Percentiles rank a stretch among this genome's conserved stretches.
Conservation (phyloP, 2,329 filamentous ascomycete genomes). For the Colletotrichum somersetense region DNA sequence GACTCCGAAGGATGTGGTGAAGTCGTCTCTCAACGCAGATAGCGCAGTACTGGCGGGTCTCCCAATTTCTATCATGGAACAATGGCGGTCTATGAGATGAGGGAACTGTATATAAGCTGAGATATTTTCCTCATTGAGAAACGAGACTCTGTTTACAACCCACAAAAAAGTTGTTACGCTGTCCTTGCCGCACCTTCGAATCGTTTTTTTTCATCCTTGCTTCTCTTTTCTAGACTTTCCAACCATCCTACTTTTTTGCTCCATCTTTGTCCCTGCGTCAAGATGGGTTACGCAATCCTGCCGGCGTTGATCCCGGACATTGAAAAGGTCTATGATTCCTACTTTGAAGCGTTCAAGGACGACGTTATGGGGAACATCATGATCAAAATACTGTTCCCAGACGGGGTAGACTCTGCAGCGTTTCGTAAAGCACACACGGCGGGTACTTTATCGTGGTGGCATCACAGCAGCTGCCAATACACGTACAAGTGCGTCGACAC, state of each 20-base stretch:
- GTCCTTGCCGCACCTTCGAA: too few relatives aligned
- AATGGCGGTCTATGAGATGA: neutral
- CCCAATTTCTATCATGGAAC: neutral
- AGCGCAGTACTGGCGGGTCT: conserved; percentile 2
- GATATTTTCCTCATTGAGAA: neutral
- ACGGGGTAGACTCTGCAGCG: conserved; percentile 49
- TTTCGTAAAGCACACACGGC: conserved; percentile 59
- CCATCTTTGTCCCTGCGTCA: conserved; percentile 18
- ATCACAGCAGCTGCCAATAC: conserved; percentile 56
- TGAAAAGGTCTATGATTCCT: conserved; percentile 59
- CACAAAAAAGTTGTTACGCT: neutral
- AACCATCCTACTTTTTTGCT: neutral
- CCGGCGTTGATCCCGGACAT: conserved; percentile 62
- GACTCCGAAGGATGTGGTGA: neutral
- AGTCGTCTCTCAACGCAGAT: neutral
- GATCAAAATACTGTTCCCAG: conserved; percentile 58
- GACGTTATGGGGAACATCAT: conserved; percentile 56
- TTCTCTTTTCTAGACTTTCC: neutral
- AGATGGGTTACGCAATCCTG: conserved; percentile 57
- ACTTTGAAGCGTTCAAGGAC: conserved; percentile 59
- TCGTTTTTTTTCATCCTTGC: neutral
- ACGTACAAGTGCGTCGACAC: conserved; percentile 62
- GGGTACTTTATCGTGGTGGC: conserved; percentile 56
- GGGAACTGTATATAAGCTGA: neutral
- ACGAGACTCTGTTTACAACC: neutral